These are phyloP conservation scores for Eruca vesicaria DNA, from an alignment of 441 rosid species.

Conservation along the genomic window DNA sequence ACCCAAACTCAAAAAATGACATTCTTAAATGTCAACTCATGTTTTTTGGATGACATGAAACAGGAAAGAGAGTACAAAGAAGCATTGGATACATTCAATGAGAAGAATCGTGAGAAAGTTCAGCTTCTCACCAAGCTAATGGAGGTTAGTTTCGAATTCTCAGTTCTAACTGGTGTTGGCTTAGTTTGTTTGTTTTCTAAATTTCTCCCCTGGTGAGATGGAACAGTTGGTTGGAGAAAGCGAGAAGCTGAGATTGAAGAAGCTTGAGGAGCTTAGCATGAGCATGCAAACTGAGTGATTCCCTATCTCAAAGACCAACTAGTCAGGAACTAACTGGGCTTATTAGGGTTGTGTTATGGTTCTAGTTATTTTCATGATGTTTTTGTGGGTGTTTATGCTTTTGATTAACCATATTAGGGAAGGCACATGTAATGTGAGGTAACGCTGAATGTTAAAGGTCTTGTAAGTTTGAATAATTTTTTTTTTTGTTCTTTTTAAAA, in stretches of 20 bases:
- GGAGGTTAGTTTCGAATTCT: constrained; percentile 64
- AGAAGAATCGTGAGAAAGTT: constrained; percentile 92
- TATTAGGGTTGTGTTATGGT: constrained; percentile 20
- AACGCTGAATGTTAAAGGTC: constrained; percentile 11
- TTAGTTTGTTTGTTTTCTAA: background rate
- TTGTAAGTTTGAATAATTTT: constrained; percentile 19
- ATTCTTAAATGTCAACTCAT: background rate
- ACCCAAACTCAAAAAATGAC: background rate
- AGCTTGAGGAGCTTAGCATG: constrained; percentile 96
- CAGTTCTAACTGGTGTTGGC: background rate
- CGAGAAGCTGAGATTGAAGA: constrained; percentile 91
- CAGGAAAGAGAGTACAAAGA: constrained; percentile 98
- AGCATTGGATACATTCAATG: constrained; percentile 77
- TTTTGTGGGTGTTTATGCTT: constrained; percentile 9
- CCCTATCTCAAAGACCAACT: constrained; percentile 21
- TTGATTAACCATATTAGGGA: constrained; percentile 25
- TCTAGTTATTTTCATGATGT: background rate
- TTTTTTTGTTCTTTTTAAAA: background rate
- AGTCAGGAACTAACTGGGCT: constrained; percentile 21
- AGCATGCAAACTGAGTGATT: constrained; percentile 44
- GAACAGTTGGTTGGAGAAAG: constrained; percentile 92
- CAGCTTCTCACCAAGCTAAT: constrained; percentile 81
- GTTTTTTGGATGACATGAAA: constrained; percentile 14
- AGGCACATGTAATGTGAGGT: background rate
- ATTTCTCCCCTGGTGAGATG: constrained; percentile 37